Conservation (phyloP, 352 stramenopile genomes). For the Phytophthora hybrid region DNA sequence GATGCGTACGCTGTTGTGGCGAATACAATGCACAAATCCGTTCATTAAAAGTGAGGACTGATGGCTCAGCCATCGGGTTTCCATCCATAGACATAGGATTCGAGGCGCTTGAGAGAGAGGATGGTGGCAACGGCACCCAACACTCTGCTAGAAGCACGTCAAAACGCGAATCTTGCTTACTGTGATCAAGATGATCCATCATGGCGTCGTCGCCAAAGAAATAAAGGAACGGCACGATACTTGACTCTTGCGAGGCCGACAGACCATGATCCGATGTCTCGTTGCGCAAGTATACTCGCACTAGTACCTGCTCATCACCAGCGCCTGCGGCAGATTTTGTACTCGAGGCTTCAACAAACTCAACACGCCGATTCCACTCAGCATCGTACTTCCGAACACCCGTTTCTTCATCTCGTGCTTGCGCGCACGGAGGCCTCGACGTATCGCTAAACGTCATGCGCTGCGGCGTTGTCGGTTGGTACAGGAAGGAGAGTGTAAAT, state of each 20-base stretch:
- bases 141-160: constrained; percentile 81
- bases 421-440: constrained; percentile 38
- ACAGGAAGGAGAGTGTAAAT: constrained; percentile 79
- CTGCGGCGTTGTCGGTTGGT: constrained; percentile 51
- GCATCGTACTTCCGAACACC: constrained; percentile 60
- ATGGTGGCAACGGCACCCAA: constrained; percentile 76
- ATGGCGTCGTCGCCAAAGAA: constrained; percentile 90
- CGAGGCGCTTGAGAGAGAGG: constrained; percentile 31
- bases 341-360: constrained; percentile 70
- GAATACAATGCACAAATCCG: constrained; percentile 78
- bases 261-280: constrained; percentile 81
- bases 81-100: constrained; percentile 42
- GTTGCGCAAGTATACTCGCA: constrained; percentile 81
- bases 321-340: constrained; percentile 25
- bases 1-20: constrained; percentile 39
- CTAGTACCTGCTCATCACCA: constrained; percentile 57
- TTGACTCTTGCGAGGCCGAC: constrained; percentile 80
- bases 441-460: constrained; percentile 38
- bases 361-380: constrained; percentile 87
- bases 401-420: constrained; percentile 35
- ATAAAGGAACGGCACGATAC: constrained; percentile 88
- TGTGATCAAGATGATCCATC: constrained; percentile 89
- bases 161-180: constrained; percentile 85
- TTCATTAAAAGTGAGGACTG: constrained; percentile 59
- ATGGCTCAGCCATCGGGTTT: constrained; percentile 36